phyloP scores from a whole-genome alignment of 176 grass and related monocot species.

The Aegilops longissima region DNA sequence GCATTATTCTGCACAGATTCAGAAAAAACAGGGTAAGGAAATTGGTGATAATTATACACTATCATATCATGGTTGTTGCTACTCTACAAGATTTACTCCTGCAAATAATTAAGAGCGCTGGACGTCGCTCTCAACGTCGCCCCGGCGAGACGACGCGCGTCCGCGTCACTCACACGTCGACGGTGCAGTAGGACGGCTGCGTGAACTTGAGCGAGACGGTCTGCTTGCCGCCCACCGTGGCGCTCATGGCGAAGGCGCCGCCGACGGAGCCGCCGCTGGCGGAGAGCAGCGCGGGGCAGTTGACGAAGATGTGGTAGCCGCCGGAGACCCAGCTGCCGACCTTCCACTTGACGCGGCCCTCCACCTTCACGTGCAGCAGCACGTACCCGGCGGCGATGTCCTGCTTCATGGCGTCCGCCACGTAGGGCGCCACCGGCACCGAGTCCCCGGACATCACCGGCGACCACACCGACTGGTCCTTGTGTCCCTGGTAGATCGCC shows the following conservation, averaged over 20 bases:
- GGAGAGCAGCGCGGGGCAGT: conserved; percentile 74
- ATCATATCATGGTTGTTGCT: neutral
- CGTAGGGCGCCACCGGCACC: conserved; percentile 51
- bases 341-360: conserved; percentile 79
- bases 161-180: conserved; percentile 57
- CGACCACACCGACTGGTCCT: conserved; percentile 75
- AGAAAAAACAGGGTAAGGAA: neutral
- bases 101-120: neutral
- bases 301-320: conserved; percentile 72
- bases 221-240: neutral
- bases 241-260: conserved; percentile 35
- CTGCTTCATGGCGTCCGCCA: conserved; percentile 58
- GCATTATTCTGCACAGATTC: conserved; percentile 48
- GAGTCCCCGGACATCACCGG: conserved; percentile 52
- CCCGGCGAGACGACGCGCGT: neutral
- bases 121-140: neutral
- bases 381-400: conserved; percentile 65
- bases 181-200: conserved; percentile 54
- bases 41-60: neutral
- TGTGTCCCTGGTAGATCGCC: conserved; percentile 69
- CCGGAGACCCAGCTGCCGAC: conserved; percentile 78
- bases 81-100: conserved; percentile 27
- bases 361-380: conserved; percentile 56
- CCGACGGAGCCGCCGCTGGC: conserved; percentile 12
- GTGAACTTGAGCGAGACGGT: conserved; percentile 58